Conservation (phyloP, 192 early-diverging fungal genomes). For the Dissophora globulifera region DNA sequence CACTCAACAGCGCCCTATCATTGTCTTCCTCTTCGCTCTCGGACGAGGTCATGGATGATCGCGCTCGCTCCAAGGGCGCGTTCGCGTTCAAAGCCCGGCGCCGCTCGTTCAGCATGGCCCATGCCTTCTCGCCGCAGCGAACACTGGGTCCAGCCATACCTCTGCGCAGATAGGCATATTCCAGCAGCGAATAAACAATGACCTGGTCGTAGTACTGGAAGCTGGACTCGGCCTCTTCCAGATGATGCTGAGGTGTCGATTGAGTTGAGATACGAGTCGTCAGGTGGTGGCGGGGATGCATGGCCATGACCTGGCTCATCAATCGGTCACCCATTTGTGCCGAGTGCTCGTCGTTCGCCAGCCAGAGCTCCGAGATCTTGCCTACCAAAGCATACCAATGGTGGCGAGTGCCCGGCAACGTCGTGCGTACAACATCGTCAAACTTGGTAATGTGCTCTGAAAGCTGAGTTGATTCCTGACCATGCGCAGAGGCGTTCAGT, state of each 20-base stretch:
- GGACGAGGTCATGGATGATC: neutral
- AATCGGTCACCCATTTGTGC: constrained; percentile 39
- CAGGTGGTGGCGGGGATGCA: constrained; percentile 50
- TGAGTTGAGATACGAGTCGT: constrained; percentile 11
- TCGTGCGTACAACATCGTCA: constrained; percentile 43
- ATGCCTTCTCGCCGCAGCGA: constrained; percentile 50
- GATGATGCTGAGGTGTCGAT: neutral
- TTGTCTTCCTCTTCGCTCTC: constrained; percentile 22
- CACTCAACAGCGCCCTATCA: constrained; percentile 34
- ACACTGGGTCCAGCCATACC: constrained; percentile 43
- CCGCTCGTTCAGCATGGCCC: constrained; percentile 45
- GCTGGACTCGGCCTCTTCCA: constrained; percentile 23
- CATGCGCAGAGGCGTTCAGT: constrained; percentile 23
- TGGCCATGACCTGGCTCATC: constrained; percentile 47
- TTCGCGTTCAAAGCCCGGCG: constrained; percentile 28
- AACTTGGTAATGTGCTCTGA: constrained; percentile 13
- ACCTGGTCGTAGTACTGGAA: constrained; percentile 52
- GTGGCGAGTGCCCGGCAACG: constrained; percentile 43
- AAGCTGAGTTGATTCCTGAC: neutral
- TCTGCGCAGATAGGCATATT: constrained; percentile 49
- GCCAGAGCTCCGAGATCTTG: constrained; percentile 54
- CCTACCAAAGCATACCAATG: constrained; percentile 52
- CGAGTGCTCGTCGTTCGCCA: constrained; percentile 31
- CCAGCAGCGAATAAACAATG: constrained; percentile 46
- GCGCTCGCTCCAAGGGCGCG: constrained; percentile 3